Base-by-base conservation (phyloP, 129 eudicot genomes). In the Ambrosia trifida region DNA sequence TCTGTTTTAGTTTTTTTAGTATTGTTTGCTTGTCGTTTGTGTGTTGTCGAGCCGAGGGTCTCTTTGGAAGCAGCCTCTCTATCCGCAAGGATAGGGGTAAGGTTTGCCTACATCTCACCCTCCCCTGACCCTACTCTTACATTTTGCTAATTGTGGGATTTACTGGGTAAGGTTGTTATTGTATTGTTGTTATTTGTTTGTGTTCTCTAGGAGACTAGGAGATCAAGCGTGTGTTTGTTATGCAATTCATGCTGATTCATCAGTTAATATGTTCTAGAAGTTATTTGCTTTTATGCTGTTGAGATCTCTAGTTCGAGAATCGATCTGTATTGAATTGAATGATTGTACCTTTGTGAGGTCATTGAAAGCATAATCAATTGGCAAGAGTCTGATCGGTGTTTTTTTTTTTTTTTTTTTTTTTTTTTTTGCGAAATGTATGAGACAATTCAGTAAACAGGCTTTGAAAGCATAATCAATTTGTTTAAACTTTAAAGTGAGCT, bases 401-500 rank as follows among this genome's bases (percentile, higher is more conserved):
- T 18, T 17, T 17, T 53, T 18, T 17, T 17, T 53, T 45, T 14
- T 19, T n/a, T n/a, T n/a, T 53, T 1, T 18, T 17, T 17, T 53
- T 18, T 17, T 17, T 53, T 45, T 14, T 19, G 54, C 6, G 28
- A 9, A 43, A 31, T 45, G 43, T 46, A 24, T 67, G 59, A 46
- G 72, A 67, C 57, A 46, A 31, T 18, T 31, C 24, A 33, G 66
- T 41, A n/a, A 53, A 43, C 63, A 13, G 67, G 44, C 49, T 61
- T 36, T 11, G 11, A 35, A 47, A 12, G 40, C 41, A 11, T 24
- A 2, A 24, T 11, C n/a, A 38, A 11, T 20, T 45, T 31, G 32
- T 20, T 40, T 57, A 24, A 24, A 24, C 28, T 24, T 24, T 40
- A 40, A 50, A 43, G 68, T 18, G 40, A 43, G 58, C 30, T 19